phyloP scores from a whole-genome alignment of 2,329 filamentous ascomycete species.

The Hysterium pulicare region DNA sequence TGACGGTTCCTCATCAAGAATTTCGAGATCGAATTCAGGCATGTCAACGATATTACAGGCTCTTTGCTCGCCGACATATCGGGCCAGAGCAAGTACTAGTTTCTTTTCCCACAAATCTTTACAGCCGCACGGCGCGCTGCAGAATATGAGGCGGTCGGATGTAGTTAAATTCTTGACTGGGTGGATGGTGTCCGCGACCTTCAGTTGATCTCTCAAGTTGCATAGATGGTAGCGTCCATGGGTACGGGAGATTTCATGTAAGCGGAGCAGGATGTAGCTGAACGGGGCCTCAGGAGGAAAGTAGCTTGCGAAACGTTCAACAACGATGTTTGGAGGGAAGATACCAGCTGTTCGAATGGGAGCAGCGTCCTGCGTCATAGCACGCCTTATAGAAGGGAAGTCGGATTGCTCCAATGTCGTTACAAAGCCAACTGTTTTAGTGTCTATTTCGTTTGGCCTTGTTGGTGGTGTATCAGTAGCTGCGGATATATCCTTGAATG shows the following conservation, averaged over 20 bases:
- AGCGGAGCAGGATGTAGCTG: constrained; percentile 72
- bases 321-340: constrained; percentile 64
- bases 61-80: constrained; percentile 64
- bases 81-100: constrained; percentile 63
- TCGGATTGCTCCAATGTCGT: constrained; percentile 74
- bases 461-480: no score
- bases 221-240: constrained; percentile 70
- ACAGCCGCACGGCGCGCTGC: constrained; percentile 65
- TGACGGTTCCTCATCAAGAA: constrained; percentile 59
- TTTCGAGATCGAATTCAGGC: constrained; percentile 64
- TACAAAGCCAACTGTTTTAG: constrained; percentile 65
- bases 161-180: constrained; percentile 63
- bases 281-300: constrained; percentile 80
- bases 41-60: constrained; percentile 71
- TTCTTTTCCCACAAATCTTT: constrained; percentile 44
- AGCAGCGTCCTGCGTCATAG: constrained; percentile 62
- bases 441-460: no score
- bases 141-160: constrained; percentile 71
- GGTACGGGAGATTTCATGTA: constrained; percentile 66
- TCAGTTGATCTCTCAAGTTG: constrained; percentile 58
- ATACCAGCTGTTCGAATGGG: constrained; percentile 71
- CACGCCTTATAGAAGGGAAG: constrained; percentile 57
- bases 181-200: constrained; percentile 73
- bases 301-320: constrained; percentile 75
- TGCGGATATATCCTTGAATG: no score